Base-by-base conservation (phyloP, 495 filamentous ascomycete genomes). In the Hyaloscypha variabilis region DNA sequence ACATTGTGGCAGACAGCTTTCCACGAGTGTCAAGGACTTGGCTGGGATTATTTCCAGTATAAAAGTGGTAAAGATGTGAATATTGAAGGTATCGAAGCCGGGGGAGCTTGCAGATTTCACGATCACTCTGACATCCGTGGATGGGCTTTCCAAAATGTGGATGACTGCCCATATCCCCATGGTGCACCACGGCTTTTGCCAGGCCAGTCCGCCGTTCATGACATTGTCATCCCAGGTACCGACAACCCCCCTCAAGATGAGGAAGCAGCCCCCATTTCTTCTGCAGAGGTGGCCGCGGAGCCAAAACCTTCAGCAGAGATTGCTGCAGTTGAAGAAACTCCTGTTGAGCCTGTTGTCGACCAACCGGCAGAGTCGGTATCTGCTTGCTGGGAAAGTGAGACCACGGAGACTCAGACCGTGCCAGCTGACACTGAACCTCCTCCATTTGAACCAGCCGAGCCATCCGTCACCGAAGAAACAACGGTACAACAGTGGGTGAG, bases 41-140 rank as follows among this genome's bases (percentile, higher is more conserved):
- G 57, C 10, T 60, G 30, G 31, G 57, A 60, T 46, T 60, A 39
- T 30, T 60, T 60, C 57, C 31, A 60, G 57, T 42, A 42, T 10
- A 21, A 60, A 34, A 60, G 21, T 28, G 34, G 21, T 11, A 60
- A 21, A 3, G 31, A 39, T 8, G 3, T 28, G 17, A 2, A 42
- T n/a, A 21, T 3, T 10, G 57, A 21, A 2, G 10, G 26, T 14
- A 49, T 60, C 49, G 21, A 25, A 11, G 30, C 31, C 6, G 57
- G 57, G 24, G 57, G 57, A 11, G 57, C 30, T 1, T 60, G 57
- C 26, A 31, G 57, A 2, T 60, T 60, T 21, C 57, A 60, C n/a
- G 57, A 60, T 25, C 57, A 60, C 21, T 39, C 30, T 2, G 57
- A 60, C 28, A 46, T 60, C 5, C 30, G 1, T 0, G 57, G 57